phyloP scores from a whole-genome alignment of 257 asterid genomes.

The Solanum tarapatanum region DNA sequence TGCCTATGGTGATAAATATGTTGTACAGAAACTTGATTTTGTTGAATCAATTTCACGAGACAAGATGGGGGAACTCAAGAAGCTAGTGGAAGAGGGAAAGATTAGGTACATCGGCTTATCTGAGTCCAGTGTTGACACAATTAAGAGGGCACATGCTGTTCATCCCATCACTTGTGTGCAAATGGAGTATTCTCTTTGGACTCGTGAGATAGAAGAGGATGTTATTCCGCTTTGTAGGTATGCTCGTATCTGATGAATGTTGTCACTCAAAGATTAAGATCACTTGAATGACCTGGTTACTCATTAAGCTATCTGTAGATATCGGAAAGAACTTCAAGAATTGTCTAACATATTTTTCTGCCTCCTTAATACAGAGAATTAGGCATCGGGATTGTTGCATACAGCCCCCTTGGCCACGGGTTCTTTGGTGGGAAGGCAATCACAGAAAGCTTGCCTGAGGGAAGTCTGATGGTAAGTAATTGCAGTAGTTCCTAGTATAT shows the following conservation, averaged over 20 bases:
- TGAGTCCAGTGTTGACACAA: slow-evolving; percentile 43
- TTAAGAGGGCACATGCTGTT: slow-evolving; percentile 44
- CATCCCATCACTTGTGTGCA: slow-evolving; percentile 48
- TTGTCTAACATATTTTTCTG: background rate
- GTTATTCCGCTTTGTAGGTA: slow-evolving; percentile 50
- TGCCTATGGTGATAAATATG: background rate
- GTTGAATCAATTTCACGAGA: background rate
- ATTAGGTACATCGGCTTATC: slow-evolving; percentile 44
- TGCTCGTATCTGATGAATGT: background rate
- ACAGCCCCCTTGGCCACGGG: slow-evolving; percentile 49
- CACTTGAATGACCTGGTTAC: background rate
- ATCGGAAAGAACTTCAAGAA: background rate
- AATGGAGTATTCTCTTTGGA: slow-evolving; percentile 55
- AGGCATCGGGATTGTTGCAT: slow-evolving; percentile 40
- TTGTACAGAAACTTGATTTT: background rate
- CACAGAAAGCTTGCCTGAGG: slow-evolving; percentile 22
- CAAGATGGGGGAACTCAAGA: slow-evolving; percentile 44
- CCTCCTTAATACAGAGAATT: slow-evolving; percentile 22
- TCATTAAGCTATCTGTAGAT: background rate
- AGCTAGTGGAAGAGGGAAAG: slow-evolving; percentile 46
- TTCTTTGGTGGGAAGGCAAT: slow-evolving; percentile 45
- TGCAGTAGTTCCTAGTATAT: background rate
- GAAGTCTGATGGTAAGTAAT: slow-evolving; percentile 29
- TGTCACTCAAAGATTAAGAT: background rate
- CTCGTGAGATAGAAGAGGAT: slow-evolving; percentile 41